phyloP scores from a whole-genome alignment of 805 yeast species.

The Metahyphopichia silvanorum region DNA sequence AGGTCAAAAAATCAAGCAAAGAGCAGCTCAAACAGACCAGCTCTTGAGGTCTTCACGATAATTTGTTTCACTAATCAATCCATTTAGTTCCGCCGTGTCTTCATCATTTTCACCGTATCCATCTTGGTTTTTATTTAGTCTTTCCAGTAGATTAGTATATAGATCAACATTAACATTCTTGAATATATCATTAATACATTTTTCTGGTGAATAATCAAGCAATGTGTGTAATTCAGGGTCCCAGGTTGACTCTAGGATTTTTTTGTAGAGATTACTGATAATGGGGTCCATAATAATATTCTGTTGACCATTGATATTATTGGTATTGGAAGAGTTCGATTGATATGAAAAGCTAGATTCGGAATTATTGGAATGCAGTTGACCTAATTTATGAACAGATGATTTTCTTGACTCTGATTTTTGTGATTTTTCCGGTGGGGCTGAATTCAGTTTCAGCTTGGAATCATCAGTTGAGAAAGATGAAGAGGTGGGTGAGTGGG shows the following conservation, averaged over 20 bases:
- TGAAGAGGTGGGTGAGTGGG: background rate
- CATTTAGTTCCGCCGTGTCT: slow-evolving; percentile 26
- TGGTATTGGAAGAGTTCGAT: background rate
- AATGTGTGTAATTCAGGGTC: slow-evolving; percentile 45
- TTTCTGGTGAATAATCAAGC: slow-evolving; percentile 60
- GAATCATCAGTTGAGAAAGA: background rate
- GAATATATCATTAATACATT: slow-evolving; percentile 72
- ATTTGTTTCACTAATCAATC: slow-evolving; percentile 34
- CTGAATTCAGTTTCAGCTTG: background rate
- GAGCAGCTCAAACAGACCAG: slow-evolving; percentile 26
- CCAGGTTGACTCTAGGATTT: slow-evolving; percentile 60
- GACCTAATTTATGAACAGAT: too few relatives aligned
- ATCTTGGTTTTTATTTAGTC: slow-evolving; percentile 1
- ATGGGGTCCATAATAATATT: slow-evolving; percentile 44
- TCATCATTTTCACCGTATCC: slow-evolving; percentile 11
- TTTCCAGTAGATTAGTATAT: slow-evolving; percentile 19
- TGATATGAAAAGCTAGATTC: background rate
- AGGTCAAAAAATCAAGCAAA: background rate
- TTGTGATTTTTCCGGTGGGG: background rate
- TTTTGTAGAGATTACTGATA: slow-evolving; percentile 47
- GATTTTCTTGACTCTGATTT: background rate
- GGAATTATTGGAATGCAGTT: background rate
- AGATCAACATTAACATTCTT: slow-evolving; percentile 69
- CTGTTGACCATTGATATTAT: background rate
- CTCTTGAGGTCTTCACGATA: slow-evolving; percentile 36